phyloP scores from a whole-genome alignment of 495 filamentous ascomycete genomes.

The Aspergillus kassunensis region DNA sequence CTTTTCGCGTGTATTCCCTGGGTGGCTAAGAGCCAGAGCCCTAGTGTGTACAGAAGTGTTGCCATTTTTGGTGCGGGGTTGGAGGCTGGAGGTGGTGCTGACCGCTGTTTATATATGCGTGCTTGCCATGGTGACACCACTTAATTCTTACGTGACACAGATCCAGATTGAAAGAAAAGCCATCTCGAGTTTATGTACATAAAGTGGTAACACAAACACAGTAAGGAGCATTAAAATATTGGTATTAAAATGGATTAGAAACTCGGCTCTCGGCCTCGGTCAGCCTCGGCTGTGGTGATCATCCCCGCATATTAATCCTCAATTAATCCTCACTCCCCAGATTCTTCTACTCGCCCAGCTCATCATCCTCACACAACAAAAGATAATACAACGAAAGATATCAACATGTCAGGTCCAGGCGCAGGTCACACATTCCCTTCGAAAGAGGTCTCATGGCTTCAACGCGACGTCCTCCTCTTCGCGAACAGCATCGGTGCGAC shows the following conservation, averaged over 20 bases:
- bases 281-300: neutral
- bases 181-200: too few relatives aligned
- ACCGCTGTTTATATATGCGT: too few relatives aligned
- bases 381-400: too few relatives aligned
- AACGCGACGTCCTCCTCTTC: constrained; percentile 82
- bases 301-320: constrained; percentile 1
- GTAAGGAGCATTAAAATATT: too few relatives aligned
- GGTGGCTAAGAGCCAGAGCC: neutral
- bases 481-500: constrained; percentile 82
- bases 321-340: neutral
- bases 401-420: constrained; percentile 54
- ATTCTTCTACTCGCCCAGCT: neutral
- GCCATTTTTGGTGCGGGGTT: neutral
- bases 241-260: neutral
- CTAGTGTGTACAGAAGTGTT: neutral
- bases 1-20: neutral
- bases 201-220: too few relatives aligned
- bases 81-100: too few relatives aligned
- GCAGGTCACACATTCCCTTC: constrained; percentile 75
- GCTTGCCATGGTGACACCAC: too few relatives aligned
- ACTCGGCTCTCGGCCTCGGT: too few relatives aligned
- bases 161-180: too few relatives aligned
- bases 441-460: constrained; percentile 71
- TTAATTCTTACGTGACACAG: too few relatives aligned
- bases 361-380: too few relatives aligned